These are phyloP conservation scores for Serendipita vermifera DNA, from an alignment of 768 basidiomycete species.

Conservation along the genomic window DNA sequence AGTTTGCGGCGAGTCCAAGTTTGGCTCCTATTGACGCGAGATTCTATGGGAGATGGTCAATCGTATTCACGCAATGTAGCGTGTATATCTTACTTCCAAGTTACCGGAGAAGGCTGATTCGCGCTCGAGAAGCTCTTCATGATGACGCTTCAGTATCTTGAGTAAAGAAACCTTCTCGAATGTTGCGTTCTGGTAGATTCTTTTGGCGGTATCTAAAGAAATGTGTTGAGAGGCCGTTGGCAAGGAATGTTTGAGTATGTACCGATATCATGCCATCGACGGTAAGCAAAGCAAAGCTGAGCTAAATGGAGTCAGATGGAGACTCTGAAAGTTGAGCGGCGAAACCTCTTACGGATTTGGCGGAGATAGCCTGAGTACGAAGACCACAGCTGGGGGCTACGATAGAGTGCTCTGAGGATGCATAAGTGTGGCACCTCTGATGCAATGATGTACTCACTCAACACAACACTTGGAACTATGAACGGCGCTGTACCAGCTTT, in stretches of 20 bases:
- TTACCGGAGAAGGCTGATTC: background rate
- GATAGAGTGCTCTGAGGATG: background rate
- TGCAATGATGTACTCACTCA: background rate
- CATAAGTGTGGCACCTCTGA: too few relatives aligned
- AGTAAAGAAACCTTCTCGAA: conserved; percentile 10
- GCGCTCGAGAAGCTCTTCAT: background rate
- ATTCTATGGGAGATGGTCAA: background rate
- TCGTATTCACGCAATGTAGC: background rate
- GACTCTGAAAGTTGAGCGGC: background rate
- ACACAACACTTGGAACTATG: background rate
- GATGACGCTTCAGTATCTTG: background rate
- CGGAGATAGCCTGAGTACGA: conserved; percentile 5
- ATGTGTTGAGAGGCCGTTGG: background rate
- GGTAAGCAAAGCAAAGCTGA: conserved; percentile 11
- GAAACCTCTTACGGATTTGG: background rate
- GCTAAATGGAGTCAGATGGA: background rate
- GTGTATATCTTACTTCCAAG: background rate
- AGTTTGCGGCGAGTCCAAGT: background rate
- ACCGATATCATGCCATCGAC: conserved; percentile 13
- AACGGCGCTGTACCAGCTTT: background rate
- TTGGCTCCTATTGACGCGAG: background rate
- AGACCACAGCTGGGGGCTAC: conserved; percentile 6
- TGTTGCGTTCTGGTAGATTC: conserved; percentile 11
- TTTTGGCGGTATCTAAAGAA: conserved; percentile 9
- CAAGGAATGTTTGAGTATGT: background rate